These are phyloP conservation scores for Cavenderia fasciculata DNA, from an alignment of 78 protist species.

Conservation along the genomic window DNA sequence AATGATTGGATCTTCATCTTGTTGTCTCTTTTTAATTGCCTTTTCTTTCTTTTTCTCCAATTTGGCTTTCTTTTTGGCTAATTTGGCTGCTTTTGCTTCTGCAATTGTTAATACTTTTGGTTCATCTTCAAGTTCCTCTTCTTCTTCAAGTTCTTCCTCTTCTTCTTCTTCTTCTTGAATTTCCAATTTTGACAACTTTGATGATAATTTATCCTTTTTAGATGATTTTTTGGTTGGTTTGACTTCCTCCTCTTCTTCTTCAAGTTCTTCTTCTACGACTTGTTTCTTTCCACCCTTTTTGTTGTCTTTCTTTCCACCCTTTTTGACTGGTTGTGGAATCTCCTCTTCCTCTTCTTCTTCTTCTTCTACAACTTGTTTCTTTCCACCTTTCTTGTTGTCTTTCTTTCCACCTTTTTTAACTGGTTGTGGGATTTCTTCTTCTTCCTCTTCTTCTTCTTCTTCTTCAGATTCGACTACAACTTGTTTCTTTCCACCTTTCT, in stretches of 20 bases:
- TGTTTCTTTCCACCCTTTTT: slow-evolving; percentile 3
- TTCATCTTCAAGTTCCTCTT: slow-evolving; percentile 34
- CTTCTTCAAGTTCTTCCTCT: slow-evolving; percentile 57
- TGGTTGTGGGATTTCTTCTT: not conserved
- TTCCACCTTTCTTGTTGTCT: slow-evolving; percentile 3
- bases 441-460: slow-evolving; percentile 25
- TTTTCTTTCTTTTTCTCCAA: slow-evolving; percentile 37
- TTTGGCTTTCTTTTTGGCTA: slow-evolving; percentile 32
- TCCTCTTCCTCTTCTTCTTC: slow-evolving; percentile 73
- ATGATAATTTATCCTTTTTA: slow-evolving; percentile 5
- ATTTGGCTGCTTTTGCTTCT: slow-evolving; percentile 54
- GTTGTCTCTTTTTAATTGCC: slow-evolving; percentile 46
- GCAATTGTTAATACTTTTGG: slow-evolving; percentile 40
- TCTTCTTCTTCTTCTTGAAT: slow-evolving; percentile 35
- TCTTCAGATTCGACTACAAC: not conserved
- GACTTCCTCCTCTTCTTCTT: slow-evolving; percentile 60
- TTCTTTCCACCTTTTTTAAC: slow-evolving; percentile 45
- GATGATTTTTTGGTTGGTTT: not conserved
- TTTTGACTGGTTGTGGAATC: not conserved
- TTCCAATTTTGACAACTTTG: not conserved
- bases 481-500: slow-evolving; percentile 26
- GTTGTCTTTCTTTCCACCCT: not conserved
- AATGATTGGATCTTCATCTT: slow-evolving; percentile 45
- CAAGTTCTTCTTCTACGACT: slow-evolving; percentile 11
- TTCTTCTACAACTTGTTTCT: not conserved